Evolutionary conservation across 2,329 filamentous ascomycete genomes (phyloP).

Genomic region (Aspergillus costaricaensis): DNA sequence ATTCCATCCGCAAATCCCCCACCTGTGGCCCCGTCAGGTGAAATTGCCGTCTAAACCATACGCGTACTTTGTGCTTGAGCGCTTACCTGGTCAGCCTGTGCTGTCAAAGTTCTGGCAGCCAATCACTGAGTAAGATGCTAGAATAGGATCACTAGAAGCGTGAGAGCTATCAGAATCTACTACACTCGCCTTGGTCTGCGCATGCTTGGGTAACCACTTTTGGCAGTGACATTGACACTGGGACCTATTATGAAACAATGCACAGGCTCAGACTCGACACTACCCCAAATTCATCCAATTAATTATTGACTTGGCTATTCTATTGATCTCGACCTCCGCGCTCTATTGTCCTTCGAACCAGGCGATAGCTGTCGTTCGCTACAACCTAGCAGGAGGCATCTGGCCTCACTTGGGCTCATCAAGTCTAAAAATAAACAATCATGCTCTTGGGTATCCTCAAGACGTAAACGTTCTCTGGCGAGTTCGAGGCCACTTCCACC

Average conservation of each 20-base stretch:
- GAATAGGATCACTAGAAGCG: not conserved
- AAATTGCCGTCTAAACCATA: not conserved
- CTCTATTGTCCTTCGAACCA: not conserved
- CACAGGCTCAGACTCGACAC: not conserved
- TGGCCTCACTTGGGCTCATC: conserved; percentile 8
- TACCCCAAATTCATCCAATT: not conserved
- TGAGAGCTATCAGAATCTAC: not conserved
- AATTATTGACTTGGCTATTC: not conserved
- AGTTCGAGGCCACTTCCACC: not conserved
- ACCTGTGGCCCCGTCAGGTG: not conserved
- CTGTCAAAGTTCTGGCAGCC: not conserved
- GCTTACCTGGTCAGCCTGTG: not conserved
- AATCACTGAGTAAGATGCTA: not conserved
- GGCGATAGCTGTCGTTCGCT: not conserved
- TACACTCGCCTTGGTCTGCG: not conserved
- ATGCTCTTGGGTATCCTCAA: conserved; percentile 13
- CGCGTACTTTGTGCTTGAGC: not conserved
- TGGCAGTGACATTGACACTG: not conserved
- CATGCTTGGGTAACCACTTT: not conserved
- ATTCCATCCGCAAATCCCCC: not conserved
- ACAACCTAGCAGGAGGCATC: not conserved
- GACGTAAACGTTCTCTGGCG: not conserved
- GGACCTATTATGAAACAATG: not conserved
- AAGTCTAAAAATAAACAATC: conserved; percentile 15
- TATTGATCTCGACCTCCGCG: not conserved